Base-by-base conservation (phyloP, 1,284 basidiomycete species). In the Fereydounia khargensis region DNA sequence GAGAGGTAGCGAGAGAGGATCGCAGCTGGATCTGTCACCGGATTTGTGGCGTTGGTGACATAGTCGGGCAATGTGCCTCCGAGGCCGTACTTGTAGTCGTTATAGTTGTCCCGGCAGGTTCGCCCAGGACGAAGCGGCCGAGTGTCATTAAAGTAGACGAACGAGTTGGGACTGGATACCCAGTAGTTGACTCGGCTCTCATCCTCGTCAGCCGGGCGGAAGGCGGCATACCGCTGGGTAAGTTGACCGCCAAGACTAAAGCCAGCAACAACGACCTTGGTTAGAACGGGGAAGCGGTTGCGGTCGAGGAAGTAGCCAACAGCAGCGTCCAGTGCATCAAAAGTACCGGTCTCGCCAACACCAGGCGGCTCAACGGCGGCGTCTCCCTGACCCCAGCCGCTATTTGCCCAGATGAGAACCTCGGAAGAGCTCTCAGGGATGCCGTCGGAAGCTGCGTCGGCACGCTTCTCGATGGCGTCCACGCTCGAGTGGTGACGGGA, bases 1-100 rank as follows among this genome's bases (percentile, higher is more conserved):
- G 20, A 34, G 16, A 68, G 38, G 36, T 52, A 65, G 3, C 60
- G 48, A 11, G 48, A 35, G 14, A 55, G 49, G 18, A 70, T 39
- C 0, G 20, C 35, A 2, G 38, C 30, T 3, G 51, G 7, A 0
- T 42, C 36, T 19, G 33, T 36, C 6, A 43, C 38, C 16, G 17
- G 35, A n/a, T 35, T 35, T 2, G 28, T 11, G 6, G 41, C 19
- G 8, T 20, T 17, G 2, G 39, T 37, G 35, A 56, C 42, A 45
- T 73, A 74, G 6, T 11, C 14, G 1, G 71, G 71, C 14, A 73
- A 39, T 0, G 42, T 54, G 3, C 68, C 69, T n/a, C 59, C 47
- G 5, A 74, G 39, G 9, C 71, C 71, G 38, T 73, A 74, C 56
- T 73, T 74, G 61, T 71, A 74, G 18, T 69, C 37, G 31, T 57